These are phyloP conservation scores for Cyclostephanos tholiformis DNA, from an alignment of 108 stramenopile species.

Conservation along the genomic window DNA sequence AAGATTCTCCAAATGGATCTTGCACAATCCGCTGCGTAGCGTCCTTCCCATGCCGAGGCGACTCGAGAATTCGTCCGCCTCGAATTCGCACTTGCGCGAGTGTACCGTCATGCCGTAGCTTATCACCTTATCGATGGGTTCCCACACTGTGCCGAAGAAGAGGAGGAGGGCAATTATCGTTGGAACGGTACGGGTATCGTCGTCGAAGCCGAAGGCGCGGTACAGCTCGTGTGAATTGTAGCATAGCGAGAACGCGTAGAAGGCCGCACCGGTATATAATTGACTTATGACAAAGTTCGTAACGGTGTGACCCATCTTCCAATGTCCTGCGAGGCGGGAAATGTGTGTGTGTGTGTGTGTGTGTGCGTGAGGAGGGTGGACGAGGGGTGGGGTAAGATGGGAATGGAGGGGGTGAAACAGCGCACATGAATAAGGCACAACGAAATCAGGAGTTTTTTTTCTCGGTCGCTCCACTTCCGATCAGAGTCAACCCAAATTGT, in stretches of 20 bases:
- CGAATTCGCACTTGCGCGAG: conserved; percentile 90
- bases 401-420: no score
- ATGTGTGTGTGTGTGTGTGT: no score
- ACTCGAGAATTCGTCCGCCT: conserved; percentile 94
- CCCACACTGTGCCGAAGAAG: conserved; percentile 93
- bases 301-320: conserved; percentile 97
- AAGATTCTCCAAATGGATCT: conserved; percentile 95
- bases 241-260: conserved; percentile 89
- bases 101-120: conserved; percentile 88
- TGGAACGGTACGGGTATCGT: conserved; percentile 63
- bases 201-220: conserved; percentile 94
- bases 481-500: conserved; percentile 8
- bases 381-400: neutral
- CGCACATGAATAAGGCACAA: no score
- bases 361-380: no score
- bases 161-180: conserved; percentile 91
- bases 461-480: neutral
- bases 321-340: conserved; percentile 81
- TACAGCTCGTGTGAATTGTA: conserved; percentile 79
- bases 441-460: no score
- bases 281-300: conserved; percentile 91
- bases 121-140: conserved; percentile 95
- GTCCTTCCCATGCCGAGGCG: conserved; percentile 71
- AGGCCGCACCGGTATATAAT: conserved; percentile 88
- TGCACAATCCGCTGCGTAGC: conserved; percentile 91